Conservation (phyloP, 345 rosid genomes). For the Arabidopsis thaliana region DNA sequence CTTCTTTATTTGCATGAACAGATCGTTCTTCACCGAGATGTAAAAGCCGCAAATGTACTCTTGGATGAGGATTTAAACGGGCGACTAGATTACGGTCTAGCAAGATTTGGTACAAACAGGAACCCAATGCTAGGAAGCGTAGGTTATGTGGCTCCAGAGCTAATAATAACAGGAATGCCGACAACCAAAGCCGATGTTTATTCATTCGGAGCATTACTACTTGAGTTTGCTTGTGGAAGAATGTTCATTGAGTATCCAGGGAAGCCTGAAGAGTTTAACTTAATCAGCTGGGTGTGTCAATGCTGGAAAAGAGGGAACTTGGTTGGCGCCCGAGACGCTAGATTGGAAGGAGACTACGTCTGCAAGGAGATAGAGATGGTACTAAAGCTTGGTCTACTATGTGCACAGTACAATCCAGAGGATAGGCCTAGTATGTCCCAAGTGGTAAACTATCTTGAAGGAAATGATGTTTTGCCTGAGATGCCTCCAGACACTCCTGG, state of each 20-base stretch:
- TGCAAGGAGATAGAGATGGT: slow-evolving; percentile 56
- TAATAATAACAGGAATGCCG: slow-evolving; percentile 87
- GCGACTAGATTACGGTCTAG: slow-evolving; percentile 89
- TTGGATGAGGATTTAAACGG: slow-evolving; percentile 80
- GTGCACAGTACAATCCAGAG: slow-evolving; percentile 59
- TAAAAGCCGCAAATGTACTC: slow-evolving; percentile 86
- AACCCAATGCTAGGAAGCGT: slow-evolving; percentile 90
- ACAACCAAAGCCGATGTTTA: slow-evolving; percentile 79
- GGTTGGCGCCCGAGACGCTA: slow-evolving; percentile 64
- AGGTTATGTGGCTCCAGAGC: slow-evolving; percentile 95
- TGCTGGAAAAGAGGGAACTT: slow-evolving; percentile 57
- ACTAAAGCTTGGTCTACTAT: slow-evolving; percentile 74
- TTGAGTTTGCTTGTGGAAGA: slow-evolving; percentile 87
- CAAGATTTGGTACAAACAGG: slow-evolving; percentile 81
- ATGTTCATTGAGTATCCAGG: slow-evolving; percentile 83
- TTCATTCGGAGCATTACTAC: slow-evolving; percentile 88
- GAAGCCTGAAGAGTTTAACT: slow-evolving; percentile 71
- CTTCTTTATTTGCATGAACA: slow-evolving; percentile 86
- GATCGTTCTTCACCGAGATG: slow-evolving; percentile 81
- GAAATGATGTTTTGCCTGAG: slow-evolving; percentile 52
- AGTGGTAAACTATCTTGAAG: slow-evolving; percentile 67
- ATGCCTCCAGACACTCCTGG: slow-evolving; percentile 47
- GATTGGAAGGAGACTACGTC: slow-evolving; percentile 53
- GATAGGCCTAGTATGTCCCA: slow-evolving; percentile 75
- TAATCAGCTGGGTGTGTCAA: slow-evolving; percentile 89